Base-by-base conservation (phyloP, 306 rosid species). In the Pterocarpus santalinus region DNA sequence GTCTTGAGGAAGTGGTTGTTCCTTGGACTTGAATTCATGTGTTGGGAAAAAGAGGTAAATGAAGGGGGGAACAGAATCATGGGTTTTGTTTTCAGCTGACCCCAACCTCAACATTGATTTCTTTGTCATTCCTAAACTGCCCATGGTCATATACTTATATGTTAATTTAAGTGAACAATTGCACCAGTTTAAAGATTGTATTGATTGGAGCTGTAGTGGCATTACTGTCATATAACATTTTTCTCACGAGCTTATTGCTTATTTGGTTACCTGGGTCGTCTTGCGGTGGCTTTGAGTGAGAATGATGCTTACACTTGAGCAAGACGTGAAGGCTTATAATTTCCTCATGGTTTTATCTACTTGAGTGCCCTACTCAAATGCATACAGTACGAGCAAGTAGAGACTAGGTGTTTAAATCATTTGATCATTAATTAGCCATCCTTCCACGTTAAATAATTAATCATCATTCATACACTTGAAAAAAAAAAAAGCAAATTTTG, bases 11-110 rank as follows among this genome's bases (percentile, higher is more conserved):
- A 75, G 86, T 76, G 82, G 88, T 68, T 77, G 91, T 89, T 92
- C 76, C 90, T 92, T 94, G 89, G 70, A 81, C 87, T 72, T 75
- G 67, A 90, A 84, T 86, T 85, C 69, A 82, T 75, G 85, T 66
- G 85, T 66, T 76, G 76, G 83, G 72, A 86, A 87, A 82, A 77
- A 46, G 83, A 81, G 83, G 81, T 34, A 52, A 43, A 10, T 69
- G 75, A 81, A n/a, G 80, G 38, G 53, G 84, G 85, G 82, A 72
- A 72, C 92, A 87, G 52, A 84, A 89, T 91, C 65, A 91, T 82
- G 83, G 72, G 72, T 68, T 69, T 11, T 76, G 75, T 75, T 76
- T 62, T 79, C 56, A 60, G 35, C 64, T 65, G 41, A 57, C 44
- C 76, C 65, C 34, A 41, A 2, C 13, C 80, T 64, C 46, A 17